Evolutionary conservation across 208 protist species (phyloP).

Genomic region (Leishmania guyanensis): DNA sequence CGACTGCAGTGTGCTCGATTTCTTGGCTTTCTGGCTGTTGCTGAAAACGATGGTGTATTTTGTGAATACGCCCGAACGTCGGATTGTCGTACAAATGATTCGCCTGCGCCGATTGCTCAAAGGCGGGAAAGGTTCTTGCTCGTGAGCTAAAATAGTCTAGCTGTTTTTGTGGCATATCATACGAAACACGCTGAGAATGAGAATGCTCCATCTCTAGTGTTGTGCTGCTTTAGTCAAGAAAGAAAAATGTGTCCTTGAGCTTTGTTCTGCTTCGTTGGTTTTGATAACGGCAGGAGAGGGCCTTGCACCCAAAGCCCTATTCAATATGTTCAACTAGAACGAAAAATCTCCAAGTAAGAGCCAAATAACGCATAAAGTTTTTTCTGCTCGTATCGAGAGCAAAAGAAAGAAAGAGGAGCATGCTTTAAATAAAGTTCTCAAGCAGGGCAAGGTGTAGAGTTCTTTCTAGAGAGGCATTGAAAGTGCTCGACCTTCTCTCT

Average conservation of each 20-base stretch:
- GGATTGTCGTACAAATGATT: not conserved
- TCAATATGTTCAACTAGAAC: not conserved
- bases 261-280: not conserved
- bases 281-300: not conserved
- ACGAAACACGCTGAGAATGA: not conserved
- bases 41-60: not conserved
- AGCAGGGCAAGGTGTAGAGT: not conserved
- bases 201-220: constrained; percentile 6
- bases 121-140: not conserved
- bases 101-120: not conserved
- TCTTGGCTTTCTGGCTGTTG: not conserved
- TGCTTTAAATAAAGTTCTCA: no score
- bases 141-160: constrained; percentile 16
- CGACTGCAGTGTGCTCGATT: not conserved
- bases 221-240: not conserved
- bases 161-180: constrained; percentile 34
- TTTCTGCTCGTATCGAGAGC: not conserved
- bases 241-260: not conserved
- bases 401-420: not conserved
- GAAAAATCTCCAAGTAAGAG: not conserved
- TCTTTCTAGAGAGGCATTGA: no score
- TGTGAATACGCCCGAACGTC: not conserved
- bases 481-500: not conserved
- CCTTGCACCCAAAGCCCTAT: not conserved
- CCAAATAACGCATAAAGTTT: not conserved